Conservation (phyloP, 2,329 filamentous ascomycete genomes). For the Sporothrix luriei region DNA sequence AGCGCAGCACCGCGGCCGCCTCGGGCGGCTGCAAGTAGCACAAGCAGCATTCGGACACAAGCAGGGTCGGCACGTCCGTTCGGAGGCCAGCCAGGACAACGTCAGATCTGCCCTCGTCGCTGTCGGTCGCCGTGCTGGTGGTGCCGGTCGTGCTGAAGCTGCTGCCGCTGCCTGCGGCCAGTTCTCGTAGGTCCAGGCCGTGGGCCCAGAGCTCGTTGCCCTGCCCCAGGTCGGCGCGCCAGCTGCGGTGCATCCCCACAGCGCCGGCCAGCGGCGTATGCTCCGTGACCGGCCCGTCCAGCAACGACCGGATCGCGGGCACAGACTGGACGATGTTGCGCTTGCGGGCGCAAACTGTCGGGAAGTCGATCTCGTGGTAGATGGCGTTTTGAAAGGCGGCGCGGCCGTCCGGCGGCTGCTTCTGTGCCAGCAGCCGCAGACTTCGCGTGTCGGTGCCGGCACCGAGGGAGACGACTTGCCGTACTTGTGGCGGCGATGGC, state of each 20-base stretch:
- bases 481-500: constrained; percentile 40
- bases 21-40: constrained; percentile 75
- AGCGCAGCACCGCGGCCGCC: constrained; percentile 65
- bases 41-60: constrained; percentile 94
- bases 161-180: constrained; percentile 44
- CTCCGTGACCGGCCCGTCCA: constrained; percentile 43
- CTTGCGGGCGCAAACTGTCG: constrained; percentile 70
- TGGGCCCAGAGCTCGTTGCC: constrained; percentile 59
- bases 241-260: constrained; percentile 38
- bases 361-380: constrained; percentile 94
- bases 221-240: constrained; percentile 48
- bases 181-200: constrained; percentile 68
- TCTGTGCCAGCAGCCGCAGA: constrained; percentile 67
- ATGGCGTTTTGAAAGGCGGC: constrained; percentile 51
- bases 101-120: background rate
- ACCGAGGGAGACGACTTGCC: constrained; percentile 88
- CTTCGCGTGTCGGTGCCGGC: constrained; percentile 91
- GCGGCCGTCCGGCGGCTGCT: background rate
- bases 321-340: constrained; percentile 56
- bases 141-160: background rate
- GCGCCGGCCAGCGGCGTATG: constrained; percentile 32
- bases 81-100: constrained; percentile 50
- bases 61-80: constrained; percentile 70
- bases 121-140: too few species aligned
- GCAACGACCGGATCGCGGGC: constrained; percentile 46